Evolutionary conservation across 73 alveolate genomes (phyloP), one percentile per base, ranked within the genome.

Genomic region (Effrenium voratum): DNA sequence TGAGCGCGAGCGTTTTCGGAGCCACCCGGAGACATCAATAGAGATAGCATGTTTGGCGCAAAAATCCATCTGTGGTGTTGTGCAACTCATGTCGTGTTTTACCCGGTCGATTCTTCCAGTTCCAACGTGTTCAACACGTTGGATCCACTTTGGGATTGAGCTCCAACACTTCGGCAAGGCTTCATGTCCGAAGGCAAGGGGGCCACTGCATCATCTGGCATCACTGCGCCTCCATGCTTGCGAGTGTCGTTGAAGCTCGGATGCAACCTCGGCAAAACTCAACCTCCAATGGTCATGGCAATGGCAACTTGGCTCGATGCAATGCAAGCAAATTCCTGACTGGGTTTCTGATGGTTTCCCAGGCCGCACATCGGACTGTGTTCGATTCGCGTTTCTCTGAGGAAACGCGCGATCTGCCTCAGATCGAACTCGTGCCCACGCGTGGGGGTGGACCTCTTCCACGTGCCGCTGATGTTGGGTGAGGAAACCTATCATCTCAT

Each of bases 221-320:
- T 87, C 95, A 87, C 85, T 32, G 95, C 95, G 3, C 95, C 95
- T 87, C 85, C 95, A 0, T 87, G 95, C 95, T 45, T 87, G 44
- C 66, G 95, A 66, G 95, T 87, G 52, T 87, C 95, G 13, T 66
- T 87, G 95, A 59, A 32, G 95, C 95, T 87, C 47, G 36, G 85
- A 24, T 55, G 93, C 79, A 84, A 47, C 52, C n/a, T n/a, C n/a
- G n/a, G n/a, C n/a, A n/a, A n/a, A n/a, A n/a, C n/a, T n/a, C n/a
- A n/a, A n/a, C n/a, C n/a, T n/a, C n/a, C n/a, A n/a, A 52, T 52
- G 63, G 63, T 52, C 63, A 19, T 52, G n/a, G n/a, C n/a, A n/a
- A n/a, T n/a, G n/a, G n/a, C n/a, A n/a, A n/a, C n/a, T n/a, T n/a
- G n/a, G n/a, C n/a, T n/a, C n/a, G n/a, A n/a, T n/a, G n/a, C n/a